phyloP scores from a whole-genome alignment of 768 basidiomycete species.

The Aureoboletus auriporus region DNA sequence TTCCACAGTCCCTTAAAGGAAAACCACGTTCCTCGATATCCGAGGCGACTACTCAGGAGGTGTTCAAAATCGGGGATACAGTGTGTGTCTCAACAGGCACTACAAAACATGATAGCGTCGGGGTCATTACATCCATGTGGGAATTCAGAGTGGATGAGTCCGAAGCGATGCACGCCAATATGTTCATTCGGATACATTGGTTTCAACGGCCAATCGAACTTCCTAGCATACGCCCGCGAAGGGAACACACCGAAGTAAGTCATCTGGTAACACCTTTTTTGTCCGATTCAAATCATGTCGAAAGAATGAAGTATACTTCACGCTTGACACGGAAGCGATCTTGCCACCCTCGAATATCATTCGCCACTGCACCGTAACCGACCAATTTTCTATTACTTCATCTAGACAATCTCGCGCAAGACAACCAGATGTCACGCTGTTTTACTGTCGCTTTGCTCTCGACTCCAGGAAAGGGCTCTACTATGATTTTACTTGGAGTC shows the following conservation, averaged over 20 bases:
- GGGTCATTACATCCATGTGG: conserved; percentile 71
- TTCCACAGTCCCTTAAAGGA: conserved; percentile 14
- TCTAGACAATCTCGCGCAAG: conserved; percentile 8
- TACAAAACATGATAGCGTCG: conserved; percentile 53
- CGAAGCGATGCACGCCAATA: conserved; percentile 33
- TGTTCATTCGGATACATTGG: conserved; percentile 69
- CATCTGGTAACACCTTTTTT: background rate
- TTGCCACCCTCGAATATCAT: conserved; percentile 50
- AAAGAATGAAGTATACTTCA: conserved; percentile 78
- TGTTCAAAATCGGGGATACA: conserved; percentile 61
- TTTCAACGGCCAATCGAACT: conserved; percentile 67
- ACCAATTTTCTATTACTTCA: conserved; percentile 17
- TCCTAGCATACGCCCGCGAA: conserved; percentile 53
- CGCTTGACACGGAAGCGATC: conserved; percentile 44
- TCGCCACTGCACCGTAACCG: conserved; percentile 46
- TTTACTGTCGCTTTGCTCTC: conserved; percentile 57
- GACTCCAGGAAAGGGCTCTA: conserved; percentile 57
- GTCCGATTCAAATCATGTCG: background rate
- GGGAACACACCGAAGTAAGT: conserved; percentile 57
- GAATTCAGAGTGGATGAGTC: conserved; percentile 34
- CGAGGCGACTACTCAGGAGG: conserved; percentile 16
- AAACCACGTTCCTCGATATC: conserved; percentile 10
- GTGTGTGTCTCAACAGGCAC: conserved; percentile 52
- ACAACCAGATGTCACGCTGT: conserved; percentile 28
- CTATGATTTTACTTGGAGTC: conserved; percentile 59